A percentile compares a stretch with the other conserved stretches of the same genome.
Conservation (phyloP, 164 flowering plant species). For the Taxillus chinensis region DNA sequence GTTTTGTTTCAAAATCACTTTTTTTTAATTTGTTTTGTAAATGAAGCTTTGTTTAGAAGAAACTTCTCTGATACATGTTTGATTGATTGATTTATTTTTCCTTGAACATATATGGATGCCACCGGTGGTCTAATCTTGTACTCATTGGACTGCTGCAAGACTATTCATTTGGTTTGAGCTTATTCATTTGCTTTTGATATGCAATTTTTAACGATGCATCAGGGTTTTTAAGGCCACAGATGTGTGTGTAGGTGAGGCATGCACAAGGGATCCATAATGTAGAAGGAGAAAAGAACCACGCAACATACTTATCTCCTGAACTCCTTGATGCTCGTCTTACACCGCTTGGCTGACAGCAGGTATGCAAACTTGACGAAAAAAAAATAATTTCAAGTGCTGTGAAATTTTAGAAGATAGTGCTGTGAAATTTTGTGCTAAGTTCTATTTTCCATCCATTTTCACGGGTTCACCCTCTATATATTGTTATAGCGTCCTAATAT, state of each 20-base stretch:
- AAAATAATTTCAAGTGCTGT: too few species aligned
- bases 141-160: slow-evolving; percentile 67
- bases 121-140: slow-evolving; percentile 26
- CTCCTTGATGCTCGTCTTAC: slow-evolving; percentile 76
- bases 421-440: too few species aligned
- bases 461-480: not conserved
- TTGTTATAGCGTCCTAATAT: not conserved
- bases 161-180: slow-evolving; percentile 63
- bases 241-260: slow-evolving; percentile 63
- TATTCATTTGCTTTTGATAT: not conserved
- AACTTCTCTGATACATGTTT: too few species aligned
- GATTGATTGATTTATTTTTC: not conserved
- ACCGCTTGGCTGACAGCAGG: slow-evolving; percentile 89
- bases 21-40: too few species aligned
- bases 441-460: too few species aligned
- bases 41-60: too few species aligned
- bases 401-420: too few species aligned
- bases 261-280: slow-evolving; percentile 93
- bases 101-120: slow-evolving; percentile 42
- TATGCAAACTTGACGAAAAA: slow-evolving; percentile 5
- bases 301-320: slow-evolving; percentile 45
- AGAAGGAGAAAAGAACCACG: slow-evolving; percentile 54
- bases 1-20: too few species aligned
- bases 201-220: not conserved
- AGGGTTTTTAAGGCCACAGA: too few species aligned